Conservation (phyloP, 108 stramenopile genomes). For the Pseudonitzschia multistriata region DNA sequence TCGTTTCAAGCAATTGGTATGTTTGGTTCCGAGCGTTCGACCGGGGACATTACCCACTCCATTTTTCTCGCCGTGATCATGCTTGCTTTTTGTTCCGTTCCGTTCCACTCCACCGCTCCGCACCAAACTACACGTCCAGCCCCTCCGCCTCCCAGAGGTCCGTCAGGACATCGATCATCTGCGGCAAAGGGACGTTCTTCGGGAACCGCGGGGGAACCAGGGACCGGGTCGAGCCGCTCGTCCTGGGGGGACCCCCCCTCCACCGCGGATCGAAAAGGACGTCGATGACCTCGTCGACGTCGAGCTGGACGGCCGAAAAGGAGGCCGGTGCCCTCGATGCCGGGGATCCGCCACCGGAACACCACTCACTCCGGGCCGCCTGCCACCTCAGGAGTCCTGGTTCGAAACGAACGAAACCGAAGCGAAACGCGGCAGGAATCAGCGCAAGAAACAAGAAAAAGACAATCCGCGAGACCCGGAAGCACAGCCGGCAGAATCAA, state of each 20-base stretch:
- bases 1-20: no score
- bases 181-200: constrained; percentile 63
- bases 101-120: no score
- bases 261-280: constrained; percentile 67
- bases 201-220: constrained; percentile 44
- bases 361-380: constrained; percentile 47
- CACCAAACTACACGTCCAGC: constrained; percentile 44
- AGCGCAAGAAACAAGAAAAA: not conserved
- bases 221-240: not conserved
- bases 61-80: no score
- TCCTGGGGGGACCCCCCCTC: constrained; percentile 37
- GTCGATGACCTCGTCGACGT: constrained; percentile 82
- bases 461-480: not conserved
- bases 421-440: not conserved
- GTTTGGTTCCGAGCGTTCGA: no score
- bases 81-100: no score
- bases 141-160: constrained; percentile 90
- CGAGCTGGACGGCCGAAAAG: constrained; percentile 41
- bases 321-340: constrained; percentile 12
- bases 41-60: no score
- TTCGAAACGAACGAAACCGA: no score
- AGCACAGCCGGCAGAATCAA: not conserved
- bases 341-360: not conserved
- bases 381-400: constrained; percentile 53
- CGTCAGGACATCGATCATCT: constrained; percentile 79